Conservation (phyloP, 371 early-diverging fungal species). For the Encephalitozoon intestinalis region DNA sequence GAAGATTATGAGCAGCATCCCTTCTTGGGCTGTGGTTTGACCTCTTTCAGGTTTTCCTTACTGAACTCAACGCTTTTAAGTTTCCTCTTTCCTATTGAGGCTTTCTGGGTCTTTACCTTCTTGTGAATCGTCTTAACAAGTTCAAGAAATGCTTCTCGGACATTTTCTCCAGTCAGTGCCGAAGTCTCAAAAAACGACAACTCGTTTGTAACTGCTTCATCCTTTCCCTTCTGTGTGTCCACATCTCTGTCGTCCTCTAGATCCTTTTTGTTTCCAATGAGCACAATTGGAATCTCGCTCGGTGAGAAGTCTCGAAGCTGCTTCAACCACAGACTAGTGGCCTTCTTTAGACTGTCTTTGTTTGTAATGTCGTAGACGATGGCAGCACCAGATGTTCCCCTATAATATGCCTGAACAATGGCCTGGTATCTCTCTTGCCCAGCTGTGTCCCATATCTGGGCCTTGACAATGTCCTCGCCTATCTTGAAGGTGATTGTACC, state of each 20-base stretch:
- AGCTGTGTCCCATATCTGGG: constrained; percentile 96
- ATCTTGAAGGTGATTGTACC: constrained; percentile 89
- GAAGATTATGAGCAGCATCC: constrained; percentile 14
- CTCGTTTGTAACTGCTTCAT: constrained; percentile 72
- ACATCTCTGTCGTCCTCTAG: constrained; percentile 83
- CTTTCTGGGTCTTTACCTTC: constrained; percentile 34
- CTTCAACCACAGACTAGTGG: constrained; percentile 83
- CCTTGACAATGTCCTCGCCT: constrained; percentile 87
- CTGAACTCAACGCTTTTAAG: not conserved
- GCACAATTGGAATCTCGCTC: constrained; percentile 87
- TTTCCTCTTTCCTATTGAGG: not conserved
- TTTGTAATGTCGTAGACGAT: constrained; percentile 96
- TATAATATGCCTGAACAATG: constrained; percentile 74
- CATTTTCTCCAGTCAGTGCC: constrained; percentile 75
- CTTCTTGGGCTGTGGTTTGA: not conserved
- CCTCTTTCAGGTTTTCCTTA: constrained; percentile 1
- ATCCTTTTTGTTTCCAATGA: constrained; percentile 99
- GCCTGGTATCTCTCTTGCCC: constrained; percentile 64
- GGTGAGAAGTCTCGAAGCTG: constrained; percentile 93
- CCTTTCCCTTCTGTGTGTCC: constrained; percentile 83
- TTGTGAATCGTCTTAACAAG: constrained; percentile 71
- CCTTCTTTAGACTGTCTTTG: constrained; percentile 79
- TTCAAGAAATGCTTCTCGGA: constrained; percentile 76
- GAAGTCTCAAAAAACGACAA: constrained; percentile 79
- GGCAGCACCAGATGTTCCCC: constrained; percentile 96